Base-by-base conservation (phyloP, 1,284 basidiomycete genomes). In the Puccinia triticina region DNA sequence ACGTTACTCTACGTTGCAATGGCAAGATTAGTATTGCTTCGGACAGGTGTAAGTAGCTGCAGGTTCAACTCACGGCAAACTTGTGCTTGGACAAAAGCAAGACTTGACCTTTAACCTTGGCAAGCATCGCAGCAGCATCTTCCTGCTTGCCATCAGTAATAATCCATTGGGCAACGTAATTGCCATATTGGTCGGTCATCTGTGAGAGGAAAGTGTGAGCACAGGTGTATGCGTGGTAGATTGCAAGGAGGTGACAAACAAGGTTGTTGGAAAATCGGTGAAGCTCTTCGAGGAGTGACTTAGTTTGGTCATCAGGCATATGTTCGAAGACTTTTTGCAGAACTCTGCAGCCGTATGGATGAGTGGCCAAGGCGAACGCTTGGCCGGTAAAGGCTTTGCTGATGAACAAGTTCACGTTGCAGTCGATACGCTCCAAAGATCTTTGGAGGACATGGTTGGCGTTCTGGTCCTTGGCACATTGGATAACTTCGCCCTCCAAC, bases 381-480 rank as follows among this genome's bases (percentile, higher is more conserved):
- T 93, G 92, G 4, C 93, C 93, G 16, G 90, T 89, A 89, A 98
- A 97, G 0, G 90, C 89, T 72, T 90, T 88, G 2, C 87, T 85
- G 78, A 96, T 90, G 86, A 98, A 94, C 1, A 89, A 90, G 57
- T 96, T 89, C n/a, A 91, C 90, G 48, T 93, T 91, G 10, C 93
- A 90, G 16, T 92, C 89, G 26, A 94, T 92, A n/a, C 92, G 90
- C 85, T 94, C 91, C 83, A 97, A 91, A 82, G 96, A 88, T 85
- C 94, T 94, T 88, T 95, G 93, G 67, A 94, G 90, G 50, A 98
- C 96, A 88, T 98, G 96, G 86, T 98, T 98, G 79, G 94, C 95
- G 85, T 98, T 97, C 43, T 93, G 91, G 85, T 98, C 94, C 86
- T 93, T 93, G 82, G 98, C 94, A 85, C 94, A 96, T 85, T 91